These are phyloP conservation scores for Pholiota adiposa DNA, from an alignment of 1,284 basidiomycete species.

Conservation along the genomic window DNA sequence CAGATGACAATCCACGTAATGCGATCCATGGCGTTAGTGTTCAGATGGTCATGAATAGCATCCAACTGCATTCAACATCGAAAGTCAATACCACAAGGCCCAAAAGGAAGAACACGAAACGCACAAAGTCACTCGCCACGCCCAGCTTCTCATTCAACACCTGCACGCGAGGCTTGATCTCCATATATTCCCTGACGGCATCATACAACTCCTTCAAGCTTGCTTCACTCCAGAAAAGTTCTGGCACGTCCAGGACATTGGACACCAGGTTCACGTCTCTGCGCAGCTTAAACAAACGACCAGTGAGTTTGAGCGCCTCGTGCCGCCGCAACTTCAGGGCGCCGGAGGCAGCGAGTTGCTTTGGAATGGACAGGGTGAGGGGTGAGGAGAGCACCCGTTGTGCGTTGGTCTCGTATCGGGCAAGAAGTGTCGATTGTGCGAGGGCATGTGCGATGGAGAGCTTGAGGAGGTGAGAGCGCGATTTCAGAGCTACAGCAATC, in stretches of 20 bases:
- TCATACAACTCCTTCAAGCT: slow-evolving; percentile 90
- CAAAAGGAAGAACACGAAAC: slow-evolving; percentile 32
- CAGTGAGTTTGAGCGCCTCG: slow-evolving; percentile 88
- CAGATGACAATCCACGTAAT: slow-evolving; percentile 97
- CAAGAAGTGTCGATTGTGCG: slow-evolving; percentile 92
- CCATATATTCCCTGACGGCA: slow-evolving; percentile 94
- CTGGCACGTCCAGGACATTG: slow-evolving; percentile 94
- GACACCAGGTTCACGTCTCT: slow-evolving; percentile 92
- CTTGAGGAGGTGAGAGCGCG: slow-evolving; percentile 83
- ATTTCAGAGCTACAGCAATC: slow-evolving; percentile 74
- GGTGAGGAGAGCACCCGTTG: slow-evolving; percentile 82
- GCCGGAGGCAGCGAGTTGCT: slow-evolving; percentile 83
- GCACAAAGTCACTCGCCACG: slow-evolving; percentile 86
- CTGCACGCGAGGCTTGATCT: slow-evolving; percentile 85
- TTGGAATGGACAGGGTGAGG: slow-evolving; percentile 79
- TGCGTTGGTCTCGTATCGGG: slow-evolving; percentile 86
- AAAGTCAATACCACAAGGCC: background rate
- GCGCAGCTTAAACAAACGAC: slow-evolving; percentile 86
- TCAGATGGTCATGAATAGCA: slow-evolving; percentile 93
- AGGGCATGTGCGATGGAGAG: slow-evolving; percentile 94
- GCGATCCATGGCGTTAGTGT: slow-evolving; percentile 90
- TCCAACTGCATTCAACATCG: slow-evolving; percentile 64
- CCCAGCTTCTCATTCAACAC: slow-evolving; percentile 89
- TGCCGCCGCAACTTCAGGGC: slow-evolving; percentile 78
- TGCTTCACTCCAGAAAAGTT: slow-evolving; percentile 95